Conservation (phyloP, 1,139 yeast genomes). For the Trichomonascaceae sp. region DNA sequence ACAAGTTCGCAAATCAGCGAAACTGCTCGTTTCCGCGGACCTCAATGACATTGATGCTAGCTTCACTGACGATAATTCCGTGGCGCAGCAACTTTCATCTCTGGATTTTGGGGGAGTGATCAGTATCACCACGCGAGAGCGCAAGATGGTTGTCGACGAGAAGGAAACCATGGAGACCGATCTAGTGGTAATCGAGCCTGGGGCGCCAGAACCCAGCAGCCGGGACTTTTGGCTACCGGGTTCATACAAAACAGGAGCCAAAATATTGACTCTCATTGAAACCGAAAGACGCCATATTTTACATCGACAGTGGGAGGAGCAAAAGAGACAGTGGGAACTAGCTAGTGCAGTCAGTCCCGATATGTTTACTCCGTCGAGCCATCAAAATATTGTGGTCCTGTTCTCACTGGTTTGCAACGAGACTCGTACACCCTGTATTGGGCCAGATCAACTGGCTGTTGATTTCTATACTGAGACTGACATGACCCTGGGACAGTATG, state of each 20-base stretch:
- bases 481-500: constrained; percentile 75
- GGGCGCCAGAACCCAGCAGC: too few species aligned
- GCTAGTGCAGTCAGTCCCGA: constrained; percentile 36
- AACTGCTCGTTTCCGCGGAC: constrained; percentile 28
- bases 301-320: constrained; percentile 20
- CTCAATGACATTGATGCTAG: constrained; percentile 16
- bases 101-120: constrained; percentile 16
- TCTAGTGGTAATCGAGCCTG: constrained; percentile 1
- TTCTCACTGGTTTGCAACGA: constrained; percentile 74
- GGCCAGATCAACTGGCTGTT: constrained; percentile 71
- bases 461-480: constrained; percentile 90
- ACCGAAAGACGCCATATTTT: constrained; percentile 14
- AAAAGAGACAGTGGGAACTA: constrained; percentile 49
- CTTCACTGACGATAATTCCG: constrained; percentile 8
- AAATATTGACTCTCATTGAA: constrained; percentile 8
- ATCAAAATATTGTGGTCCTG: constrained; percentile 64
- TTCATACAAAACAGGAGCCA: background rate
- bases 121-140: constrained; percentile 11
- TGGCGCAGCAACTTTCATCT: constrained; percentile 6
- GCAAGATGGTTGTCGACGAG: constrained; percentile 12
- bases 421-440: constrained; percentile 84
- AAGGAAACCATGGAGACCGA: constrained; percentile 1
- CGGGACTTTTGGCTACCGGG: too few species aligned
- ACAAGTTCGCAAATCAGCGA: constrained; percentile 44
- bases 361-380: constrained; percentile 52